Evolutionary conservation across 2,329 filamentous ascomycete genomes (phyloP), one percentile per base, ranked within the genome.

Genomic region (Chaetothyriales sp.): DNA sequence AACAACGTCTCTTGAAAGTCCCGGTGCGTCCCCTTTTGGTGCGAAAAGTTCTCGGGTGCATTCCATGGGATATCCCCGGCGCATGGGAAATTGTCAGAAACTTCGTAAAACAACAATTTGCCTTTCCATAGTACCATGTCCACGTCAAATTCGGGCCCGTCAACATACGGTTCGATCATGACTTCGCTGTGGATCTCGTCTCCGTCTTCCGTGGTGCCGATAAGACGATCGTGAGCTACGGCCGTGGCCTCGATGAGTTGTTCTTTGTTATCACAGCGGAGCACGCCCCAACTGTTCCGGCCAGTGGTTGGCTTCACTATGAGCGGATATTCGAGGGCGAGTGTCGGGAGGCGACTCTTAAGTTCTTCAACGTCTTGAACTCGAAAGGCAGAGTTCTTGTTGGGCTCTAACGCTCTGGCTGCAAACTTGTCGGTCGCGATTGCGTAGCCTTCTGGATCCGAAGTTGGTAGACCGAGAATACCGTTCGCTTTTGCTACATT

Each of bases 71-170:
- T 46, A 45, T 68, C 65, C 2, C 54, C 68, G 1, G 50, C 48
- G 43, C 59, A 62, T 6, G 70, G 69, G 48, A 69, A 67, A 46
- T 71, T 64, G 49, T 73, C 69, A 5, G 57, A 56, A 3, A 70
- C 57, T 40, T 73, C 67, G 52, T 56, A 66, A 55, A 71, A 73
- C 4, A 73, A 52, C 1, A 72, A 44, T 40, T 71, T 58, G 1
- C 69, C 69, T 47, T 72, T 60, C 13, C 60, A 57, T 0, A 73
- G 50, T 5, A 69, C 62, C 22, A 73, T 60, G 57, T 72, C 72
- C 46, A 62, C 66, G 52, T 72, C 70, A 1, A 73, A 60, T 51
- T 73, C 70, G 0, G 70, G 70, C 0, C 70, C 70, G 6, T 66
- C 63, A 18, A 67, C 54, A 50, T 72, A 73, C 9, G 59, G 56